phyloP scores from a whole-genome alignment of 2,329 filamentous ascomycete genomes.

The Claviceps pusilla region DNA sequence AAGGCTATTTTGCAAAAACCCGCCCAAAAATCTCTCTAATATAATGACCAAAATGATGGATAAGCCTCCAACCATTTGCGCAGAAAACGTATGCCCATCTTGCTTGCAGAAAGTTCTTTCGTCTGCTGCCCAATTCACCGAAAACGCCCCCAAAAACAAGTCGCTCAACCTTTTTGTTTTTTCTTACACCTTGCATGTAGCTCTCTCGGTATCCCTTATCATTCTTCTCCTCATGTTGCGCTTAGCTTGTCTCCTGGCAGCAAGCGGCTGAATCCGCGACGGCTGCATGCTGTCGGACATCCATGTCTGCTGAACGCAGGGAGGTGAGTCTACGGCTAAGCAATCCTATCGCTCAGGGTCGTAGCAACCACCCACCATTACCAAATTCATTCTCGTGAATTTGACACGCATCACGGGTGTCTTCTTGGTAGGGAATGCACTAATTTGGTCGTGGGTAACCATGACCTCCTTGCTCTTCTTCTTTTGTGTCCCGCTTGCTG shows the following conservation, averaged over 20 bases:
- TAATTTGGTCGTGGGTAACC: conserved; percentile 85
- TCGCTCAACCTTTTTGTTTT: background rate
- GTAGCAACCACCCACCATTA: conserved; percentile 67
- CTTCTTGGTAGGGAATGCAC: conserved; percentile 90
- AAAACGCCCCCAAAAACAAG: background rate
- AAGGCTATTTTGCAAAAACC: background rate
- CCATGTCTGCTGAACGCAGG: background rate
- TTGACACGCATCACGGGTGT: conserved; percentile 84
- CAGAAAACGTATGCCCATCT: background rate
- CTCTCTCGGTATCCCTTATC: background rate
- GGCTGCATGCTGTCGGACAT: conserved; percentile 2
- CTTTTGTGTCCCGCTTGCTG: conserved; percentile 29
- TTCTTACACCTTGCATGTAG: conserved; percentile 1
- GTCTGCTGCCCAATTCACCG: background rate
- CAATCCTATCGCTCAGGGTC: conserved; percentile 32
- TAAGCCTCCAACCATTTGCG: background rate
- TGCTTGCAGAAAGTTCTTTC: background rate
- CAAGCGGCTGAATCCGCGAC: conserved; percentile 1
- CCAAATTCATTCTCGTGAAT: conserved; percentile 90
- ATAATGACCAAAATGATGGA: background rate
- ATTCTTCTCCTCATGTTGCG: conserved; percentile 2
- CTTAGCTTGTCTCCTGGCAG: conserved; percentile 4
- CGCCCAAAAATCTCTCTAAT: background rate
- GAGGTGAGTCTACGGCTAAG: conserved; percentile 3
- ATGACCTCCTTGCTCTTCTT: conserved; percentile 85